phyloP scores from a whole-genome alignment of 1,284 basidiomycete genomes.

The Singerocomus rubriflavus region DNA sequence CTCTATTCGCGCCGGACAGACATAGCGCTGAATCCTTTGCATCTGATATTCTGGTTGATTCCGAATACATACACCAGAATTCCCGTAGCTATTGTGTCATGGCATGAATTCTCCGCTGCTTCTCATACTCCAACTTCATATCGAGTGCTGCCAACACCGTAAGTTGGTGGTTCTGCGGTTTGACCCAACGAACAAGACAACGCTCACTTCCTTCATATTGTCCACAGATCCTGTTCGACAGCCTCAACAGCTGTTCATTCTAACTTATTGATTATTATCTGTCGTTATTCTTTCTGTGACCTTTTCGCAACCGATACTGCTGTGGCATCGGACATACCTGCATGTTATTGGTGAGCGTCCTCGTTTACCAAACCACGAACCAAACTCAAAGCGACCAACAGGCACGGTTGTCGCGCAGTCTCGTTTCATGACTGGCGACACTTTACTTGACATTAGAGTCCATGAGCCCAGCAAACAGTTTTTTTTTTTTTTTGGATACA shows the following conservation, averaged over 20 bases:
- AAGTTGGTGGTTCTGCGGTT: background rate
- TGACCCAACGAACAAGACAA: background rate
- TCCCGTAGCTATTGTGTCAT: conserved; percentile 7
- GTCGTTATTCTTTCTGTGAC: conserved; percentile 5
- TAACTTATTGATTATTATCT: conserved; percentile 13
- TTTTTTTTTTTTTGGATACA: background rate
- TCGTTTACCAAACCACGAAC: background rate
- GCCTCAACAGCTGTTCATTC: conserved; percentile 4
- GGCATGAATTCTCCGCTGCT: conserved; percentile 1
- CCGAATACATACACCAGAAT: background rate
- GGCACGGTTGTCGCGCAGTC: conserved; percentile 83
- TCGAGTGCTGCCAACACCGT: background rate
- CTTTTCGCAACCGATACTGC: conserved; percentile 3
- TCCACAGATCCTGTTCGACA: conserved; percentile 5
- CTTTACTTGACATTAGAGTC: background rate
- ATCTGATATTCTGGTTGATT: conserved; percentile 2
- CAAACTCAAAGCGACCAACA: conserved; percentile 16
- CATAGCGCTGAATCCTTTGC: background rate
- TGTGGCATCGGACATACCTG: conserved; percentile 27
- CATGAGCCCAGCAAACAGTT: background rate
- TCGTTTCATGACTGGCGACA: background rate
- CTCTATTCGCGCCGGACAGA: background rate
- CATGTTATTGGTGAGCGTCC: conserved; percentile 36
- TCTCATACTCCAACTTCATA: background rate
- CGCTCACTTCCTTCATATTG: conserved; percentile 2